phyloP scores from a whole-genome alignment of 1,284 basidiomycete genomes.

The Dichomitus squalens region DNA sequence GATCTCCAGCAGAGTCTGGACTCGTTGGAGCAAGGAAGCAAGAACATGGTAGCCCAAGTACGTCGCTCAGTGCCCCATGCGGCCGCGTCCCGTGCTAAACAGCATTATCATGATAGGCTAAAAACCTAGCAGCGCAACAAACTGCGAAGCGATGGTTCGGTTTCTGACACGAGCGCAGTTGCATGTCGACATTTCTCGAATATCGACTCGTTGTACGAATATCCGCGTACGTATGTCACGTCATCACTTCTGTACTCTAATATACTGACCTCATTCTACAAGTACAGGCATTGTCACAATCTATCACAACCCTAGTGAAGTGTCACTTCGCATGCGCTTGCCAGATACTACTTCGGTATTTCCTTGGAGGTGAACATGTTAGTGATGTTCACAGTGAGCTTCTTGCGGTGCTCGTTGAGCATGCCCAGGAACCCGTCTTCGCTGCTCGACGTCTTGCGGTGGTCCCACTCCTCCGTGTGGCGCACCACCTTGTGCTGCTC shows the following conservation, averaged over 20 bases:
- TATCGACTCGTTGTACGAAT: background rate
- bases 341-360: constrained; percentile 17
- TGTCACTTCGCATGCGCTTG: no score
- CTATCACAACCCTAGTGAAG: background rate
- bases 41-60: constrained; percentile 66
- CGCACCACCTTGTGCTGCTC: constrained; percentile 39
- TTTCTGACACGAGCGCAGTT: constrained; percentile 33
- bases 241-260: background rate
- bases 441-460: constrained; percentile 41
- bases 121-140: constrained; percentile 60
- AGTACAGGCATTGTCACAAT: background rate
- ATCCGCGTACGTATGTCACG: background rate
- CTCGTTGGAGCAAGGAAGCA: constrained; percentile 63
- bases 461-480: constrained; percentile 54
- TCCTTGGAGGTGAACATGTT: constrained; percentile 34
- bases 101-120: constrained; percentile 45
- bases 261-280: background rate
- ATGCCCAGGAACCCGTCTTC: constrained; percentile 51
- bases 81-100: background rate
- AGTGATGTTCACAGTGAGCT: constrained; percentile 42
- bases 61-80: constrained; percentile 1
- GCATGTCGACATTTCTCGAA: background rate
- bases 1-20: constrained; percentile 64
- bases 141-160: constrained; percentile 66
- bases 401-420: constrained; percentile 51